These are phyloP conservation scores for Corylus avellana DNA, from an alignment of 306 rosid species.

Conservation along the genomic window DNA sequence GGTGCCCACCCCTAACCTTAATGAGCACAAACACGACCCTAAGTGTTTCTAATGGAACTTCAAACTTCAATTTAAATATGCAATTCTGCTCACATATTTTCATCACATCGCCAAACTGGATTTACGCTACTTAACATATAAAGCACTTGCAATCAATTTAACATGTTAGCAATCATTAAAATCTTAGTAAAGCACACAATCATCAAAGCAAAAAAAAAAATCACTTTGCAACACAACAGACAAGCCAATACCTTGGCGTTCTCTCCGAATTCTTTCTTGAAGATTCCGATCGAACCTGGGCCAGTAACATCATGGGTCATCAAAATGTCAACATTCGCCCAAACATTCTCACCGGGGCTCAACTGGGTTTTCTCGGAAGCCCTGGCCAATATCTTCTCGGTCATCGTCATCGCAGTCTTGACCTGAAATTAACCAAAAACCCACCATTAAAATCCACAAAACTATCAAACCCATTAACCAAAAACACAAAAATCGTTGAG, in stretches of 20 bases:
- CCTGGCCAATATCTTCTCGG: conserved; percentile 86
- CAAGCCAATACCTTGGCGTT: conserved; percentile 66
- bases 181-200: neutral
- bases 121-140: neutral
- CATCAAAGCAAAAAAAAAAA: neutral
- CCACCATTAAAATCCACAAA: conserved; percentile 8
- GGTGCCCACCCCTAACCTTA: neutral
- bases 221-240: neutral
- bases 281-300: conserved; percentile 86
- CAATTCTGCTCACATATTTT: neutral
- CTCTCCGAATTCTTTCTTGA: conserved; percentile 91
- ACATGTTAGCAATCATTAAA: neutral
- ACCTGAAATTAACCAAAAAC: conserved; percentile 46
- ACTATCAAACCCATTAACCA: neutral
- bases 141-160: neutral
- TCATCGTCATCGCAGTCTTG: conserved; percentile 89
- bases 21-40: neutral
- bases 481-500: conserved; percentile 9
- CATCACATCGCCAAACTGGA: neutral
- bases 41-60: neutral
- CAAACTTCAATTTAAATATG: neutral
- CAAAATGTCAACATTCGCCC: conserved; percentile 83
- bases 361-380: conserved; percentile 70
- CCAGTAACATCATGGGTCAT: conserved; percentile 97
- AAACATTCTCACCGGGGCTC: conserved; percentile 83